Evolutionary conservation across 2,329 filamentous ascomycete genomes (phyloP), one percentile per base, ranked within the genome.

Genomic region (Didymellaceae sp.): DNA sequence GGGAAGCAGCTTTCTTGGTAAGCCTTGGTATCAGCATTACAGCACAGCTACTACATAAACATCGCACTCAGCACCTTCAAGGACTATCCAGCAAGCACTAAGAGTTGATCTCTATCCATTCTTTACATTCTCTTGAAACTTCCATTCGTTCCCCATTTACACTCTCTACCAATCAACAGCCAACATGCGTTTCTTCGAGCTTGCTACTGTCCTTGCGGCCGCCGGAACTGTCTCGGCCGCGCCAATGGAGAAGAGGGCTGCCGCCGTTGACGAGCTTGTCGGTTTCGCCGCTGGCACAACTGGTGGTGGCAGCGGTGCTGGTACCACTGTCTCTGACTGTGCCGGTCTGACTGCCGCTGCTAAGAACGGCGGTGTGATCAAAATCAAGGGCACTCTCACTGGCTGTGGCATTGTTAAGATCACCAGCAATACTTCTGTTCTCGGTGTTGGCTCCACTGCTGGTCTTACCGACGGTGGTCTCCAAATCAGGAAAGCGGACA

Each of bases 251-350:
- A 58, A 59, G 34, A 62, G 65, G 24, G 67, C 67, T 33, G 65
- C 66, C 31, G 45, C 59, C 13, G 62, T 66, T 18, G 58, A 70
- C 39, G 61, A 70, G 37, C 63, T 70, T 17, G 67, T 71, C 33
- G 80, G 79, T 21, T 82, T 77, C 59, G 78, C 75, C 45, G 78
- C 76, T 30, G 78, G 80, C 43, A 84, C 82, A 3, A 84, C 76
- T 5, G 82, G 82, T 44, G 82, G 83, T 43, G 71, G 75, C 18
- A 80, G 78, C n/a, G 82, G 81, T 39, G 74, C 78, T 2, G 82
- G 81, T 8, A 80, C 78, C 22, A 83, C 81, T 8, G 82, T 85
- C 45, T 78, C 78, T 16, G 77, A 75, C 5, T 78, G 82, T 26
- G 75, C 77, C 17, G 70, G 76, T 21, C 76, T 85, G 54, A 78